Percentiles rank a stretch among this genome's conserved stretches.
Conservation (phyloP, 2,329 filamentous ascomycete species). For the Albophoma yamanashiensis region DNA sequence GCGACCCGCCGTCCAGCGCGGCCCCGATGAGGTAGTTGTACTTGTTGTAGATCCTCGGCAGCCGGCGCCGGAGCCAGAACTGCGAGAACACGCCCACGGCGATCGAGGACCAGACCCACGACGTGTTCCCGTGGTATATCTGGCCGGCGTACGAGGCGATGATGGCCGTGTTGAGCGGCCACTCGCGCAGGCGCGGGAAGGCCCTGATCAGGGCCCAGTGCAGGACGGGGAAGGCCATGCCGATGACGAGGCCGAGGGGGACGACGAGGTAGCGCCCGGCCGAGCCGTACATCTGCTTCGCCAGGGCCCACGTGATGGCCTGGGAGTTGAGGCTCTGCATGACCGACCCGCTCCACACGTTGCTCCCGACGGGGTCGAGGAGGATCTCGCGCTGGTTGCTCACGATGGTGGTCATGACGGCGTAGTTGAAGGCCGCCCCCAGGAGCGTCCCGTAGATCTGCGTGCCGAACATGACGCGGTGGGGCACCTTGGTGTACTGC, state of each 20-base stretch:
- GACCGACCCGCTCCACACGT: slow-evolving; percentile 36
- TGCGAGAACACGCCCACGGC: slow-evolving; percentile 20
- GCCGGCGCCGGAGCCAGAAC: slow-evolving; percentile 12
- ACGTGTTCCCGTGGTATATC: slow-evolving; percentile 26
- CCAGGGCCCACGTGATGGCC: slow-evolving; percentile 19
- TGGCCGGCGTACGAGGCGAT: slow-evolving; percentile 28
- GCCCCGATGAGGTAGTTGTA: slow-evolving; percentile 17
- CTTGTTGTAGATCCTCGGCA: slow-evolving; percentile 13
- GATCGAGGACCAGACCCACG: slow-evolving; percentile 21
- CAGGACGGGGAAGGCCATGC: slow-evolving; percentile 28
- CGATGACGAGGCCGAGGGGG: slow-evolving; percentile 28
- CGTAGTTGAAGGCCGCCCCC: slow-evolving; percentile 32
- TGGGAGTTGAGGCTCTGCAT: slow-evolving; percentile 33
- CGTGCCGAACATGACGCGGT: slow-evolving; percentile 25
- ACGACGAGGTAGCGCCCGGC: slow-evolving; percentile 24
- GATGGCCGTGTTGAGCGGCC: slow-evolving; percentile 9
- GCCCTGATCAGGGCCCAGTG: slow-evolving; percentile 22
- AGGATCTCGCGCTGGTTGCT: slow-evolving; percentile 29
- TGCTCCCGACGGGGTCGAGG: slow-evolving; percentile 25
- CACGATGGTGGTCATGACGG: slow-evolving; percentile 34
- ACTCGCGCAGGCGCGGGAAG: not conserved
- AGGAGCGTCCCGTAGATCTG: slow-evolving; percentile 30
- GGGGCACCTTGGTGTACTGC: slow-evolving; percentile 25
- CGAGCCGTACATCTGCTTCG: slow-evolving; percentile 29
- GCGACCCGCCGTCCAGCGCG: slow-evolving; percentile 15